These are phyloP conservation scores for Tetrapyrgos nigripes DNA, from an alignment of 1,284 basidiomycete species.

Conservation along the genomic window DNA sequence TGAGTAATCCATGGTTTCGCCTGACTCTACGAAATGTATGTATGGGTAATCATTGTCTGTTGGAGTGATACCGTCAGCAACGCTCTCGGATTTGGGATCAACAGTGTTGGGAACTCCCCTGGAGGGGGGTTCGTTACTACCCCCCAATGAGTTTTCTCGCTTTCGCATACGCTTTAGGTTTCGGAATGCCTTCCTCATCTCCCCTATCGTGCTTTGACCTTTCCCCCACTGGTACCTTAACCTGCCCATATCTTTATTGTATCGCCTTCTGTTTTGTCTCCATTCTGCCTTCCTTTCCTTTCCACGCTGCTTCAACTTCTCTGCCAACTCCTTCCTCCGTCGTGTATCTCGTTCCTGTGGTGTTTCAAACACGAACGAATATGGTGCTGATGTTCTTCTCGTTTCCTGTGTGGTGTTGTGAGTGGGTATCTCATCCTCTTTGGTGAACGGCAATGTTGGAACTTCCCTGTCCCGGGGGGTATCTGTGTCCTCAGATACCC, in stretches of 20 bases:
- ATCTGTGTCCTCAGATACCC: not conserved
- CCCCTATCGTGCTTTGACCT: too few species aligned
- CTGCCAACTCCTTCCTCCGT: too few species aligned
- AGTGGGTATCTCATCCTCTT: not conserved
- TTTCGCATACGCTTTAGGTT: not conserved
- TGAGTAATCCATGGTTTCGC: not conserved
- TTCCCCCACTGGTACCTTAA: too few species aligned
- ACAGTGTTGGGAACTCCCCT: too few species aligned
- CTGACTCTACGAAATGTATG: too few species aligned
- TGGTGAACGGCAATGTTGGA: not conserved
- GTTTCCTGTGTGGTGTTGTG: not conserved
- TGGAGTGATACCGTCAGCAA: not conserved
- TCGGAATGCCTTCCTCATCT: not conserved
- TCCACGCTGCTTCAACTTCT: too few species aligned
- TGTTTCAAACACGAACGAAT: not conserved
- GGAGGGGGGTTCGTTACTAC: not conserved
- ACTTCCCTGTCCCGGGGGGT: not conserved
- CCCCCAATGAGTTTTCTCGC: slow-evolving; percentile 6
- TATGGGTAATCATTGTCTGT: not conserved
- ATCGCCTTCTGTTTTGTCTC: not conserved
- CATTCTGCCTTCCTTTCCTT: too few species aligned
- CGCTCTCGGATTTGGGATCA: not conserved
- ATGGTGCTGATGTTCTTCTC: not conserved
- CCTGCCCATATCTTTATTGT: not conserved
- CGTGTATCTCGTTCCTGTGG: not conserved